Conservation (phyloP, 2,329 filamentous ascomycete genomes). For the Tolypocladium amazonense region DNA sequence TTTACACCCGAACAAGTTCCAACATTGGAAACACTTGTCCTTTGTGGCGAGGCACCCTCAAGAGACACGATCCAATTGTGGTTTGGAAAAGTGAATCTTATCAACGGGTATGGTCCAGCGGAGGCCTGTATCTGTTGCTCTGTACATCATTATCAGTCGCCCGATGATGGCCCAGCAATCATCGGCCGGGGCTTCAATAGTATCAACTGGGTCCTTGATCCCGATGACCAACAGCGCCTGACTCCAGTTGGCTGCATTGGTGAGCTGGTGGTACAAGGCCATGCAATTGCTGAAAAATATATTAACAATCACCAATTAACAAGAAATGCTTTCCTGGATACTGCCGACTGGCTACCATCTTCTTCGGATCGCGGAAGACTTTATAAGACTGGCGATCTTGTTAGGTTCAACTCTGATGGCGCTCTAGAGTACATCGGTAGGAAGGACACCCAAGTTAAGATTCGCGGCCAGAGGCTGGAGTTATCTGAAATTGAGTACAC, state of each 20-base stretch:
- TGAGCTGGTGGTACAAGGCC: constrained; percentile 16
- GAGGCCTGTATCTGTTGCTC: neutral
- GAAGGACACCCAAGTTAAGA: constrained; percentile 47
- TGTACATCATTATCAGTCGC: neutral
- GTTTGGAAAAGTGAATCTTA: neutral
- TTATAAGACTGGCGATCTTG: constrained; percentile 40
- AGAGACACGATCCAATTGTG: too few relatives aligned
- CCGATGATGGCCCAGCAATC: neutral
- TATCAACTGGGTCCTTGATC: constrained; percentile 10
- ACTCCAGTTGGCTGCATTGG: constrained; percentile 10
- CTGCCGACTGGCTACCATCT: constrained; percentile 25
- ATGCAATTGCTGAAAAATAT: constrained; percentile 12
- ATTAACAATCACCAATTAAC: constrained; percentile 6
- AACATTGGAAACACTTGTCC: too few relatives aligned
- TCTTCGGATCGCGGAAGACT: constrained; percentile 2
- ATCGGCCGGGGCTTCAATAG: constrained; percentile 7
- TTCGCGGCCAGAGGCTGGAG: constrained; percentile 46
- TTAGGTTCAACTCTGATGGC: constrained; percentile 26
- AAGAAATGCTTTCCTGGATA: constrained; percentile 21
- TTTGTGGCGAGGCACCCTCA: too few relatives aligned
- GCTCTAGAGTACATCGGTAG: constrained; percentile 34
- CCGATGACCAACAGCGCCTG: constrained; percentile 7
- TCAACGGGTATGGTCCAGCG: neutral
- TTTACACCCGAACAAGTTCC: too few relatives aligned
- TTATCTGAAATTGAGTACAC: constrained; percentile 17